Evolutionary conservation across 805 yeast genomes (phyloP), one percentile per base, ranked within the genome.

Genomic region (Candida germanica): DNA sequence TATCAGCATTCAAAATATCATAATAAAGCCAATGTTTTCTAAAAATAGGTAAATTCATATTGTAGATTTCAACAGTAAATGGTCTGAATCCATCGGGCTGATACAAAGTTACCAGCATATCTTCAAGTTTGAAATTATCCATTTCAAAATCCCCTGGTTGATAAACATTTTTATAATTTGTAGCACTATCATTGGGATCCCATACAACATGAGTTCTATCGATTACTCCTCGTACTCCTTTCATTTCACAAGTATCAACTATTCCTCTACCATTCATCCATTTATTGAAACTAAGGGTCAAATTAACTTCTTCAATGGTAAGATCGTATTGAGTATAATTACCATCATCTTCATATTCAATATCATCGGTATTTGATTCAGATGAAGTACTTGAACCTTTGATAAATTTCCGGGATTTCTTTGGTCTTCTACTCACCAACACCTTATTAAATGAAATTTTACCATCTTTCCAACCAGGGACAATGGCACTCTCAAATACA

Each of bases 321-420:
- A 93, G 58, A 58, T 93, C 98, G 56, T 83, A 93, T 56, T 93
- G 98, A 0, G 98, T 91, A 59, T 89, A 93, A 59, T 93, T 93
- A 1, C 97, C 98, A 54, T 88, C 95, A 49, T 84, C 96, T 37
- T 64, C 68, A 14, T 62, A 63, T 18, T 62, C 71, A 11, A 61
- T 69, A 18, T 50, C 49, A 11, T 26, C 54, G 77, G 26, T 76
- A 73, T 32, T 25, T 2, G 17, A 13, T 18, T 6, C 21, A 1
- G 86, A 79, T 8, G 14, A 16, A 20, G 12, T 12, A 14, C 17
- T 19, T 10, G 36, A 12, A 11, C 89, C 93, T 47, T 84, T 82
- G 12, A 69, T 71, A 35, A 86, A 84, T 18, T 64, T 60, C 39
- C 61, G 61, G 18, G 69, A 53, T 20, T 62, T 53, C 37, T 79